A percentile compares a stretch with the other conserved stretches of the same genome.
phyloP scores from a whole-genome alignment of 2,329 filamentous ascomycete genomes.

The Penicillium sp. region DNA sequence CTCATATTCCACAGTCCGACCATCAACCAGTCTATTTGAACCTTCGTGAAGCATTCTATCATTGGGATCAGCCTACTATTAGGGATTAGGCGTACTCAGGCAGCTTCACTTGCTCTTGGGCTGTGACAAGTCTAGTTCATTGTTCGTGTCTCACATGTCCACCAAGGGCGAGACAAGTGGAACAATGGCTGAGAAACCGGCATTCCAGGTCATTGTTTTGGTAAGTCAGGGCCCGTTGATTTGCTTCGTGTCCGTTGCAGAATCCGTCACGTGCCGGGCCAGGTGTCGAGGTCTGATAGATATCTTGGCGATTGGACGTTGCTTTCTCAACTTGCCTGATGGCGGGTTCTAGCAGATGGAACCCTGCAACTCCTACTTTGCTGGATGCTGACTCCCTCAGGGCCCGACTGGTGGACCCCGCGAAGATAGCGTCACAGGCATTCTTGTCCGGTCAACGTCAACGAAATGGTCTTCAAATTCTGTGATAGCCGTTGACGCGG shows the following conservation, averaged over 20 bases:
- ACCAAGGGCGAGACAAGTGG: background rate
- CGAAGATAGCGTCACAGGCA: constrained; percentile 85
- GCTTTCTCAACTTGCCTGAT: background rate
- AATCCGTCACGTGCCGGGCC: constrained; percentile 2
- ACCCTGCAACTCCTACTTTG: background rate
- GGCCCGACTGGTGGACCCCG: constrained; percentile 85
- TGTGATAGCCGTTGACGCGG: constrained; percentile 87
- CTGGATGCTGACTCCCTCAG: constrained; percentile 49
- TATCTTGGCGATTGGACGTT: background rate
- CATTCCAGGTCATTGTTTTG: constrained; percentile 71
- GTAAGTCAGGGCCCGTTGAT: constrained; percentile 50
- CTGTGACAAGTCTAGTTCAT: background rate
- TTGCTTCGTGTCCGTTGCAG: background rate
- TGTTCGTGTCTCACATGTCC: constrained; percentile 6
- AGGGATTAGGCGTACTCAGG: background rate
- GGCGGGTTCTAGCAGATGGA: constrained; percentile 18
- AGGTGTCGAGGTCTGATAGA: constrained; percentile 3
- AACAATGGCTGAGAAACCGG: constrained; percentile 39
- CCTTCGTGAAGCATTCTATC: background rate
- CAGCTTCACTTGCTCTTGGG: background rate
- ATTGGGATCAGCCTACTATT: background rate
- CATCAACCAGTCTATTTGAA: background rate
- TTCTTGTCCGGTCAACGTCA: constrained; percentile 78
- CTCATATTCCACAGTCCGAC: background rate
- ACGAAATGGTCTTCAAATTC: constrained; percentile 79